phyloP scores from a whole-genome alignment of 805 yeast species.

The Yarrowia bubula region DNA sequence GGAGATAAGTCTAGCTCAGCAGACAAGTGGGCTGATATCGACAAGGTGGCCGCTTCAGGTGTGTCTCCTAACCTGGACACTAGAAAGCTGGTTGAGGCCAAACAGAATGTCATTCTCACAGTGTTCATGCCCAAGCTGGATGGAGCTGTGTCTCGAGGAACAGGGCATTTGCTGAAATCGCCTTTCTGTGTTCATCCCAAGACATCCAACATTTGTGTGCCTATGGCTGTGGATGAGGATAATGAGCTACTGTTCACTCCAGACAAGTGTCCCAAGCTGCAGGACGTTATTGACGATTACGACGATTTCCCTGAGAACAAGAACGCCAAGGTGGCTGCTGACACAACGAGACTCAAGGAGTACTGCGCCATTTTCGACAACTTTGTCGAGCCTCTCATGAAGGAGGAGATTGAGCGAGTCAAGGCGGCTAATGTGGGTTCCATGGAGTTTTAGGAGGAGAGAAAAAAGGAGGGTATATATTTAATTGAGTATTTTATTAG shows the following conservation, averaged over 20 bases:
- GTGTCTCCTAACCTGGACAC: slow-evolving; percentile 43
- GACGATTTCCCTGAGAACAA: slow-evolving; percentile 30
- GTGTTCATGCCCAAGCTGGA: slow-evolving; percentile 89
- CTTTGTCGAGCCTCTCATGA: slow-evolving; percentile 57
- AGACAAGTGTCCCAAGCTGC: slow-evolving; percentile 70
- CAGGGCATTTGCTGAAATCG: slow-evolving; percentile 88
- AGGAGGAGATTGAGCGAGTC: slow-evolving; percentile 48
- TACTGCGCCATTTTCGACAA: slow-evolving; percentile 64
- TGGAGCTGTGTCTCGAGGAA: slow-evolving; percentile 84
- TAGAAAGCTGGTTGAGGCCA: slow-evolving; percentile 59
- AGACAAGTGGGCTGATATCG: slow-evolving; percentile 74
- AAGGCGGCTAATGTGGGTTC: slow-evolving; percentile 46
- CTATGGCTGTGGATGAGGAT: slow-evolving; percentile 44
- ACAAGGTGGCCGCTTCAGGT: slow-evolving; percentile 46
- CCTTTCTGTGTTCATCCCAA: slow-evolving; percentile 97
- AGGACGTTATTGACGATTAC: slow-evolving; percentile 56
- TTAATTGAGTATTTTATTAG: not conserved
- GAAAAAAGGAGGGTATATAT: not conserved
- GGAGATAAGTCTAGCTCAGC: slow-evolving; percentile 52
- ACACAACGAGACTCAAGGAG: slow-evolving; percentile 67
- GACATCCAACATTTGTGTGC: slow-evolving; percentile 94
- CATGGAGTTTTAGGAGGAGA: slow-evolving; percentile 28
- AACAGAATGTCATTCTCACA: slow-evolving; percentile 75
- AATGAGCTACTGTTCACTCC: slow-evolving; percentile 62
- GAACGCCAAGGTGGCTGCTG: slow-evolving; percentile 34